Base-by-base conservation (phyloP, 2,329 filamentous ascomycete species). In the Harringtonia lauricola region DNA sequence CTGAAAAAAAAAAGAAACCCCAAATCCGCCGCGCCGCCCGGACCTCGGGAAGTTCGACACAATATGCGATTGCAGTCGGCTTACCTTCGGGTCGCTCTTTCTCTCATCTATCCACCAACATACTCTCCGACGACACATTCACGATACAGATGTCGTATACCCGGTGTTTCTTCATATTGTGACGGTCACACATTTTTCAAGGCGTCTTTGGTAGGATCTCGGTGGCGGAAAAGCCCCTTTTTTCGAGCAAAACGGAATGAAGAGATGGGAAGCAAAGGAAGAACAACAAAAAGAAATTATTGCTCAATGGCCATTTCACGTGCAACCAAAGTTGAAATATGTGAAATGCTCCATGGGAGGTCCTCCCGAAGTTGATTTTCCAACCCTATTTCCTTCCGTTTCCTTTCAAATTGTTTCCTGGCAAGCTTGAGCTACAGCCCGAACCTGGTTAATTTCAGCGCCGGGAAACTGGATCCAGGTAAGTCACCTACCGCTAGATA, bases 341-440 rank as follows among this genome's bases (percentile, higher is more conserved):
- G 76, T 81, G 79, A 80, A 77, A 73, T 81, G 79, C 63, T 81
- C 78, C 79, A 81, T 82, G 78, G 77, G 81, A 83, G 79, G 76
- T 76, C 59, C 64, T 83, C 79, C 80, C 79, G 77, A 81, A 83
- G 77, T 67, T 64, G 52, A 49, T 39, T 47, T 48, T 45, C 53
- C 30, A n/a, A n/a, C 17, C 28, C 33, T 30, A 28, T 10, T 19
- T 12, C 28, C 14, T 17, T 37, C 43, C 41, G 21, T 14, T 14
- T 33, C 17, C 21, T 24, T 4, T 14, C 15, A 13, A 19, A 10
- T 15, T 17, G 26, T 18, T 4, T 9, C 15, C 36, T 15, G 15
- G n/a, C n/a, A n/a, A n/a, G n/a, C n/a, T n/a, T n/a, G n/a, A n/a
- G n/a, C n/a, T n/a, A n/a, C n/a, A n/a, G n/a, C n/a, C n/a, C n/a